Percentiles rank a stretch among this genome's conserved stretches.
Evolutionary conservation across 495 filamentous ascomycete genomes (phyloP).

Genomic region (Lasiosphaeria miniovina): DNA sequence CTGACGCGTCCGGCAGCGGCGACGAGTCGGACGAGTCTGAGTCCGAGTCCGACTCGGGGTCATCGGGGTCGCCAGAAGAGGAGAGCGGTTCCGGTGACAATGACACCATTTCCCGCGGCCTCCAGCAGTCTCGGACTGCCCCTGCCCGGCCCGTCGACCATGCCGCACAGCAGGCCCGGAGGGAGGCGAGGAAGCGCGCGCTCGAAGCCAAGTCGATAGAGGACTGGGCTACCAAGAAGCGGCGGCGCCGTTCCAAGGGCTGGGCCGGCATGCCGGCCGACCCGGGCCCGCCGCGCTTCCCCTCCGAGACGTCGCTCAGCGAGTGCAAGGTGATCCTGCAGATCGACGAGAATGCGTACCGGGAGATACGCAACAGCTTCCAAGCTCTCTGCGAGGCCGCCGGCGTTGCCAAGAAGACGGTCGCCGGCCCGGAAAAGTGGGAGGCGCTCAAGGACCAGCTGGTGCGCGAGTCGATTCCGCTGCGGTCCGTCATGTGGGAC

Average conservation of each 20-base stretch:
- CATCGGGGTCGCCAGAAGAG: neutral
- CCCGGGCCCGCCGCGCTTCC: conserved; percentile 71
- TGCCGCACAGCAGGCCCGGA: conserved; percentile 53
- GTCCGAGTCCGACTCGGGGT: neutral
- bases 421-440: conserved; percentile 70
- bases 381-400: conserved; percentile 63
- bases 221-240: conserved; percentile 62
- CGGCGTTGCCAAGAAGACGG: conserved; percentile 70
- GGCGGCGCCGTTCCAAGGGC: conserved; percentile 65
- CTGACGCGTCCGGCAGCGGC: neutral
- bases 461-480: conserved; percentile 60
- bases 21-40: conserved; percentile 26
- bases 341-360: conserved; percentile 62
- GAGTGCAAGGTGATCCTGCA: conserved; percentile 70
- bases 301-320: conserved; percentile 77
- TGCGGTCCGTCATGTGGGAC: conserved; percentile 61
- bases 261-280: conserved; percentile 74
- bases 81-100: neutral
- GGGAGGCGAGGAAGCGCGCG: conserved; percentile 53
- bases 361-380: conserved; percentile 62
- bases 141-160: conserved; percentile 27
- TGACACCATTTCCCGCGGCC: neutral
- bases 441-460: conserved; percentile 66
- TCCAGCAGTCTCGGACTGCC: conserved; percentile 30
- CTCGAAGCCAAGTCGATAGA: conserved; percentile 64